Percentiles rank a stretch among this genome's conserved stretches.
Conservation (phyloP, 805 yeast genomes). For the Sporopachydermia quercuum region DNA sequence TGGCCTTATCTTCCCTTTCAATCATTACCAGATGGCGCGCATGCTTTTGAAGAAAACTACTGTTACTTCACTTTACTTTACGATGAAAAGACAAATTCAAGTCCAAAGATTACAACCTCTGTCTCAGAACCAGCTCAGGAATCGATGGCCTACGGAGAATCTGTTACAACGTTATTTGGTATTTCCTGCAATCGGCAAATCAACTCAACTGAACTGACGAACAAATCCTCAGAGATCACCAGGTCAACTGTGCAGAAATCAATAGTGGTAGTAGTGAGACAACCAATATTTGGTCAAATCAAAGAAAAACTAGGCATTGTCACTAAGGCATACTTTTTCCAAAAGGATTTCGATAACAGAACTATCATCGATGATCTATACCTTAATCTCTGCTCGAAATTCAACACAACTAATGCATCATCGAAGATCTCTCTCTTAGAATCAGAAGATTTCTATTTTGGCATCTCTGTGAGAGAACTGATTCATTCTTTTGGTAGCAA, state of each 20-base stretch:
- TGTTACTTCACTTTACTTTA: slow-evolving; percentile 76
- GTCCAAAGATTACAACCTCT: slow-evolving; percentile 25
- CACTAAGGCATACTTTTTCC: slow-evolving; percentile 74
- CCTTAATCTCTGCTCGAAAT: slow-evolving; percentile 41
- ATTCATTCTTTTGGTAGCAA: slow-evolving; percentile 43
- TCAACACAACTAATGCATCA: slow-evolving; percentile 20
- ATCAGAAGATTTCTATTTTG: slow-evolving; percentile 54
- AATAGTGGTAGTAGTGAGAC: slow-evolving; percentile 69
- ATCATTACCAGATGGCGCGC: slow-evolving; percentile 93
- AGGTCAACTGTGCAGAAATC: slow-evolving; percentile 87
- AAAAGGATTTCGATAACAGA: slow-evolving; percentile 60
- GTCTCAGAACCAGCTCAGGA: slow-evolving; percentile 21
- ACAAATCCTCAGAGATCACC: slow-evolving; percentile 48
- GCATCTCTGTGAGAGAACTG: slow-evolving; percentile 55
- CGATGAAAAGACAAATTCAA: slow-evolving; percentile 34
- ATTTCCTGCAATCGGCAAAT: slow-evolving; percentile 88
- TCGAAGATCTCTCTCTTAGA: slow-evolving; percentile 16
- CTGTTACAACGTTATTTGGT: slow-evolving; percentile 71
- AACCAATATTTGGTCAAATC: slow-evolving; percentile 79
- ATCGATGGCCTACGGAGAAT: slow-evolving; percentile 9
- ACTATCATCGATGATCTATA: slow-evolving; percentile 53
- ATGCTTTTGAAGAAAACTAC: slow-evolving; percentile 83
- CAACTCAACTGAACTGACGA: slow-evolving; percentile 40
- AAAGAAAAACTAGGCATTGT: slow-evolving; percentile 84
- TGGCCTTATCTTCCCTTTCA: slow-evolving; percentile 92